Percentiles rank a stretch among this genome's conserved stretches.
phyloP scores from a whole-genome alignment of 768 basidiomycete species.

The Termitomyces sp. region DNA sequence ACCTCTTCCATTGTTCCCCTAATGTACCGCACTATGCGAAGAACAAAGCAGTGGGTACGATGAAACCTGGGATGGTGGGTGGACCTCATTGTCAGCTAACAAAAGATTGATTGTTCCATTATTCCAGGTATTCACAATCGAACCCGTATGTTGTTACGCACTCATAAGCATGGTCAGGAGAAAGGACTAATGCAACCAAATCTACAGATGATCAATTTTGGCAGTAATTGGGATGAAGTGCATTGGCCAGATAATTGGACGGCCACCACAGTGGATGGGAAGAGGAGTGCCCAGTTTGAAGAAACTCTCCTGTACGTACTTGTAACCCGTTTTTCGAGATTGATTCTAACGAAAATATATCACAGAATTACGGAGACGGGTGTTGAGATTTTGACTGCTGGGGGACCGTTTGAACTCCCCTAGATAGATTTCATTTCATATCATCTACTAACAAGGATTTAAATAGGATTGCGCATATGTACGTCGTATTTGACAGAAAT shows the following conservation, averaged over 20 bases:
- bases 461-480: background rate
- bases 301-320: conserved; percentile 88
- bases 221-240: conserved; percentile 67
- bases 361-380: conserved; percentile 87
- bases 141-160: conserved; percentile 51
- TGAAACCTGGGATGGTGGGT: conserved; percentile 91
- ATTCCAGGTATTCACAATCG: conserved; percentile 65
- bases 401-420: conserved; percentile 8
- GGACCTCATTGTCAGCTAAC: background rate
- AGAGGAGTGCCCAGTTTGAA: conserved; percentile 93
- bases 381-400: conserved; percentile 79
- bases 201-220: conserved; percentile 87
- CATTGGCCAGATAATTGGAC: conserved; percentile 99
- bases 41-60: conserved; percentile 87
- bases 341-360: background rate
- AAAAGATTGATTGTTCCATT: background rate
- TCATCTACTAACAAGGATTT: background rate
- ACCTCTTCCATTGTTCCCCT: conserved; percentile 80
- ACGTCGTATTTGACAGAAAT: background rate
- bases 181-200: background rate
- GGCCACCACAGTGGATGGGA: conserved; percentile 88
- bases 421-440: background rate
- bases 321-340: background rate
- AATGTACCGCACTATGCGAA: conserved; percentile 95
- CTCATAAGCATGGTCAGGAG: too few species aligned